Percentiles rank a stretch among this genome's conserved stretches.
These are phyloP conservation scores for Clathrospora elynae DNA, from an alignment of 2,329 filamentous ascomycete species.

Conservation along the genomic window DNA sequence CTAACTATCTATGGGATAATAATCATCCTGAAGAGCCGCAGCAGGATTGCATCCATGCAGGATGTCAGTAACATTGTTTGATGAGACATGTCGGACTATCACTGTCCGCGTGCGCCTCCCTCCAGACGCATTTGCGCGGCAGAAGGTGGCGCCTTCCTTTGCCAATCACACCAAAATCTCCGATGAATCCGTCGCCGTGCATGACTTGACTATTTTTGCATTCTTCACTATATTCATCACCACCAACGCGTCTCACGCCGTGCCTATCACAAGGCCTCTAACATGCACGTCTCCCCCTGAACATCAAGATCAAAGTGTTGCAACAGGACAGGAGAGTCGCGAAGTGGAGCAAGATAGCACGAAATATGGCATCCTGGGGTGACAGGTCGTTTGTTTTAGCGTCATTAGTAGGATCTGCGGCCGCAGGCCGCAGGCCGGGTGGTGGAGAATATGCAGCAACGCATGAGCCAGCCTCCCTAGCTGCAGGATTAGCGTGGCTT, in stretches of 20 bases:
- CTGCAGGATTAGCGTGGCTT: conserved; percentile 15
- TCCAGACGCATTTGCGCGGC: conserved; percentile 3
- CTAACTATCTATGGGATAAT: neutral
- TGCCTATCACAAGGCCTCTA: conserved; percentile 10
- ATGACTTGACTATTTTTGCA: neutral
- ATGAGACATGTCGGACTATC: conserved; percentile 7
- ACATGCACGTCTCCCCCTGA: conserved; percentile 18
- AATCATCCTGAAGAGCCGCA: conserved; percentile 2
- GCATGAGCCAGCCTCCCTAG: conserved; percentile 8
- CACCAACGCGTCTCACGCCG: neutral
- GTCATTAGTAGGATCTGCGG: conserved; percentile 23
- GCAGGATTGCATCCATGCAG: conserved; percentile 3
- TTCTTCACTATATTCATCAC: neutral
- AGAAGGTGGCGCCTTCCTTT: conserved; percentile 10
- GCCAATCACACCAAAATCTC: conserved; percentile 7
- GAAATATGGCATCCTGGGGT: conserved; percentile 36
- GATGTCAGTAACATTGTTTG: conserved; percentile 4
- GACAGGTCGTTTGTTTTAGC: conserved; percentile 46
- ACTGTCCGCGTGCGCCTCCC: neutral
- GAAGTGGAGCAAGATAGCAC: conserved; percentile 30
- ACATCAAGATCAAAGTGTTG: conserved; percentile 8
- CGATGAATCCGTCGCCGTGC: conserved; percentile 1
- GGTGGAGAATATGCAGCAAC: conserved; percentile 16
- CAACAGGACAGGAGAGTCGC: conserved; percentile 11
- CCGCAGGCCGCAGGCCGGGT: no score